Percentiles rank a stretch among this genome's conserved stretches.
Evolutionary conservation across 1,284 basidiomycete genomes (phyloP).

Genomic region (Meripilus lineatus): DNA sequence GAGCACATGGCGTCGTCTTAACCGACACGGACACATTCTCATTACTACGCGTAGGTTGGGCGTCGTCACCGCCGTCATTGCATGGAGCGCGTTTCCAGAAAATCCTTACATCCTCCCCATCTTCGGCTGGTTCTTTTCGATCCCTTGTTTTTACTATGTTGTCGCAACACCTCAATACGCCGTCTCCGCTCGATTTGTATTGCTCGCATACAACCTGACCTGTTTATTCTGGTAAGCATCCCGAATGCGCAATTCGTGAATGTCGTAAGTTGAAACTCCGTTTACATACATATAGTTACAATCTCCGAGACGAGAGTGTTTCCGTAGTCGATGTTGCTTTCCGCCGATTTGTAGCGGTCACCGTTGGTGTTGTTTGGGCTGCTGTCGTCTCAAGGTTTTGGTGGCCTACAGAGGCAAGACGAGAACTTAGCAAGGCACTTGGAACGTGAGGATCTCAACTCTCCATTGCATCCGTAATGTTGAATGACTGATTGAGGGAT

Average conservation of each 20-base stretch:
- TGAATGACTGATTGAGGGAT: not conserved
- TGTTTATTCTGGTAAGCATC: constrained; percentile 75
- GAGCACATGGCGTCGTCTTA: constrained; percentile 22
- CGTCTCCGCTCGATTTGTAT: constrained; percentile 81
- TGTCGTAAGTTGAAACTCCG: not conserved
- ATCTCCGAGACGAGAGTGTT: constrained; percentile 66
- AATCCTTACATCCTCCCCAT: constrained; percentile 72
- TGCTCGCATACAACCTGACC: constrained; percentile 88
- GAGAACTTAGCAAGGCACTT: constrained; percentile 80
- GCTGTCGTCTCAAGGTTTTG: constrained; percentile 83
- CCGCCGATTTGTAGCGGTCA: constrained; percentile 79
- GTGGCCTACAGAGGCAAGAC: constrained; percentile 93
- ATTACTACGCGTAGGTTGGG: constrained; percentile 57
- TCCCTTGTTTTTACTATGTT: constrained; percentile 94
- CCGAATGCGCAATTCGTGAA: not conserved
- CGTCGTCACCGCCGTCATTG: constrained; percentile 67
- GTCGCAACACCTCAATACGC: constrained; percentile 76
- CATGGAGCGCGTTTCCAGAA: constrained; percentile 75
- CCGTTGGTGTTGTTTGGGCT: constrained; percentile 86
- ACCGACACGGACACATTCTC: not conserved
- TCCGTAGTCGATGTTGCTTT: constrained; percentile 72
- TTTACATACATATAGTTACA: constrained; percentile 59
- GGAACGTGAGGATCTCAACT: constrained; percentile 63
- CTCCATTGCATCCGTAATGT: not conserved
- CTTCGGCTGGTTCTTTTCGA: constrained; percentile 86